Base-by-base conservation (phyloP, 768 basidiomycete genomes). In the Tulasnella sp. region DNA sequence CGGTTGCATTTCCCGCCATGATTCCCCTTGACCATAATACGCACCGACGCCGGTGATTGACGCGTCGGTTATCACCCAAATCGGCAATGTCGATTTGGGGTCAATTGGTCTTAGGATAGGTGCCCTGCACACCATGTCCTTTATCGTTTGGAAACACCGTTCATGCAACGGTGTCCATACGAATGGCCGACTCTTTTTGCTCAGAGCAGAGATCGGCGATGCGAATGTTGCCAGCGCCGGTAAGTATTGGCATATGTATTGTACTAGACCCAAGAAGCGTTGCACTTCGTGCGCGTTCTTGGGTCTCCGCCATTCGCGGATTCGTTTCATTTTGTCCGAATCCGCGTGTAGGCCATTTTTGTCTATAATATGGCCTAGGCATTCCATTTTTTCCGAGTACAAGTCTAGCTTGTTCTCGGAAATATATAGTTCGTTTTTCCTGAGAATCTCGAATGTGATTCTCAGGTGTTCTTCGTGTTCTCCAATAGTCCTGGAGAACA, bases 361-460 rank as follows among this genome's bases (percentile, higher is more conserved):
- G 48, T 70, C 66, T 3, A 74, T 67, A 0, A 66, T 37, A 39
- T 71, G 69, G 0, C 72, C 70, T 0, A 73, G 60, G 45, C 65
- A 69, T 31, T 70, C 64, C 39, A 70, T 48, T 2, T 37, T 25
- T 7, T 56, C 32, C 0, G 64, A 54, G 42, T 64, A 68, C 1
- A 68, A 27, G 2, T 69, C 59, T 20, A 62, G 63, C 52, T 71
- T 72, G n/a, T 56, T 37, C 4, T 37, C 33, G 34, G 66, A 66
- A 0, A 71, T 56, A 51, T 59, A 70, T 4, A 73, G 57, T 1
- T 62, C 19, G 5, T 58, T 40, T 15, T 61, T 37, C 1, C 61
- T 35, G 0, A 73, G 56, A 0, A 45, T 56, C 0, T 61, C 56
- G 37, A 72, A 63, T 2, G 71, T 61, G 1, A 61, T 31, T 1